Percentiles rank a stretch among this genome's conserved stretches.
Evolutionary conservation across 1,284 basidiomycete species (phyloP).

Genomic region (Tilletia walkeri): DNA sequence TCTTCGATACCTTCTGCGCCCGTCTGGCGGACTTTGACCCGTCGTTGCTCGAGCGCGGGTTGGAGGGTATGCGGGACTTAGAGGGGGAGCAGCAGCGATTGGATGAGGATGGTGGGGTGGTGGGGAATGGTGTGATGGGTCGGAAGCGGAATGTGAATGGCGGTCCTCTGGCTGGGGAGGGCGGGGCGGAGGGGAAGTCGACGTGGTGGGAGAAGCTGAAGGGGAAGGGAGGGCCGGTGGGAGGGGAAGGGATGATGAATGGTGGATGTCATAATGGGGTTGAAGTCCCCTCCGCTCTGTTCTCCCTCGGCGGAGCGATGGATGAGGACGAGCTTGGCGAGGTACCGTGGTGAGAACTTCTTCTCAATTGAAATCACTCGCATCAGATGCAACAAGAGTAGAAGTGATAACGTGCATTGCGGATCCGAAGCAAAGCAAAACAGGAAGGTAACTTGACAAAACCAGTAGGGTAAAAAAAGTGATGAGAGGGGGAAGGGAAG

Average conservation of each 20-base stretch:
- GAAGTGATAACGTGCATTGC: too few relatives aligned
- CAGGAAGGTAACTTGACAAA: too few relatives aligned
- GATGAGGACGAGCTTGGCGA: slow-evolving; percentile 22
- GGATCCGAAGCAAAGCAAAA: too few relatives aligned
- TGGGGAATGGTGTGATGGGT: not conserved
- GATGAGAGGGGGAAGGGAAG: too few relatives aligned
- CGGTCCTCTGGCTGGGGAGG: not conserved
- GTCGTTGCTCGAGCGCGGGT: slow-evolving; percentile 24
- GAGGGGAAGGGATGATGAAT: not conserved
- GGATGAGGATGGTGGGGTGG: not conserved
- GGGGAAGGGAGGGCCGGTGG: not conserved
- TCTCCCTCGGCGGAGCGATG: slow-evolving; percentile 10
- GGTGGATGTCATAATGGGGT: not conserved
- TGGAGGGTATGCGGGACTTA: slow-evolving; percentile 27
- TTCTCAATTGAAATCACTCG: not conserved
- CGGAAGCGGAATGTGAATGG: not conserved
- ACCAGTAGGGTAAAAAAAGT: too few relatives aligned
- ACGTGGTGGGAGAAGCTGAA: slow-evolving; percentile 22
- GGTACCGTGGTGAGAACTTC: slow-evolving; percentile 23
- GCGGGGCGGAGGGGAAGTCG: not conserved
- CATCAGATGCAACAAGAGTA: too few relatives aligned
- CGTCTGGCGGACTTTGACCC: slow-evolving; percentile 32
- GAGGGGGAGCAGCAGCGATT: slow-evolving; percentile 20
- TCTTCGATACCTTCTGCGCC: slow-evolving; percentile 37
- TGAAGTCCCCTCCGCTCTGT: not conserved